Base-by-base conservation (phyloP, 2,329 filamentous ascomycete genomes). In the Xylariaceae sp. region DNA sequence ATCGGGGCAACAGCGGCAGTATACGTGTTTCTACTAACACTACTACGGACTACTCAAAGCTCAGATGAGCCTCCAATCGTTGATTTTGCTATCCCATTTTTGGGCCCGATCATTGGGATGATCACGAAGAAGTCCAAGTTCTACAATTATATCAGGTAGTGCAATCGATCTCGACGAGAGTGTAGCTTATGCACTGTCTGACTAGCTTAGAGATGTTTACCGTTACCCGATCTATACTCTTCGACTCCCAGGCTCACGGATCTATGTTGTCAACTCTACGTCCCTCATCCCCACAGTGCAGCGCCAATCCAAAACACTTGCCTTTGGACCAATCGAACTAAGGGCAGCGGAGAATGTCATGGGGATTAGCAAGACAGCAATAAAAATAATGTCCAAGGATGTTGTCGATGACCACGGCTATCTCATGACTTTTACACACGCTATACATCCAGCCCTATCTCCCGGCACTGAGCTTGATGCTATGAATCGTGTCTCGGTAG, bases 401-500 rank as follows among this genome's bases (percentile, higher is more conserved):
- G 3, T 50, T 4, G 36, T 27, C 1, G 17, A 16, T 2, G 46
- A 54, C 6, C 27, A 40, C 2, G 40, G 53, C 12, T 57, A 54
- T 25, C 11, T 57, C 3, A 49, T 45, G 40, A 48, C 21, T 1
- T 55, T 57, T 21, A 38, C 50, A 6, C 54, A 45, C 16, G 47
- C 45, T 16, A 25, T 53, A 2, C 49, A 54, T 37, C 22, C 47
- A 0, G 45, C 50, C 4, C 34, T 58, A 1, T 41, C 37, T 4
- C 22, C 55, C 4, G 57, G 55, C 1, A 37, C 49, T 2, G 43
- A 33, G 2, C 22, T 58, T 2, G 55, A 57, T 41, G 45, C 48
- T 2, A 47, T 59, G 42, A 56, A 52, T 35, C 37, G 45, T 10
- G 48, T 38, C 20, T 38, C 52, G 1, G 17, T 56, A 12, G 37